Evolutionary conservation across 805 yeast genomes (phyloP), one percentile per base, ranked within the genome.

Genomic region (Candida cerambycidarum): DNA sequence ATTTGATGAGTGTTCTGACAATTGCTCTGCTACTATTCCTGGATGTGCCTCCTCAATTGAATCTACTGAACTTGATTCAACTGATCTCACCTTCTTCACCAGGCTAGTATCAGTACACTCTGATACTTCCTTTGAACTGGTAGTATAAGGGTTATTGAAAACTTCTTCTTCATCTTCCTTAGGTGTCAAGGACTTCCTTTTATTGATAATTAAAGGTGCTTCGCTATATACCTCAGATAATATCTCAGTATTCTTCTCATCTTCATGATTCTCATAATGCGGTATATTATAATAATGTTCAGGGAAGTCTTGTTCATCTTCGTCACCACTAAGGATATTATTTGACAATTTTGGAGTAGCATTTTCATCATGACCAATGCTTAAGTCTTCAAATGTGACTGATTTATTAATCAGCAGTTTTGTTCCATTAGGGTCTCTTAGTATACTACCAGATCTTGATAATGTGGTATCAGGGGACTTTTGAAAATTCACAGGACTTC

Each of bases 311-410:
- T 42, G 41, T 41, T 62, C 40, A 13, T 34, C 41, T 7, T 36
- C 38, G 3, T 39, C 45, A 23, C 41, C 50, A 17, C 46, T 48
- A 9, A 45, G 41, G 29, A 38, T 38, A 19, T 25, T 36, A 16
- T 29, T 15, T 10, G 30, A 7, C 14, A 34, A 13, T 24, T 34
- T 34, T 3, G 38, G 38, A 23, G 38, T 34, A 3, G 21, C 38
- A 19, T 34, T 24, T 10, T 40, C 32, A 30, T 19, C 28, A n/a
- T 17, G 31, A 15, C 39, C 42, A 3, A 59, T 62, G 10, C 60
- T 58, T 41, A 68, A 52, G 44, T 65, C 59, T 41, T 69, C 73
- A 43, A 69, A 69, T 7, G 70, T 68, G 18, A 69, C 75, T 42
- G 65, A 59, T 53, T 69, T 69, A 45, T 57, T 48, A 13, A 43